Evolutionary conservation across 108 stramenopile species (phyloP).

Genomic region (Thalassiosira profunda): DNA sequence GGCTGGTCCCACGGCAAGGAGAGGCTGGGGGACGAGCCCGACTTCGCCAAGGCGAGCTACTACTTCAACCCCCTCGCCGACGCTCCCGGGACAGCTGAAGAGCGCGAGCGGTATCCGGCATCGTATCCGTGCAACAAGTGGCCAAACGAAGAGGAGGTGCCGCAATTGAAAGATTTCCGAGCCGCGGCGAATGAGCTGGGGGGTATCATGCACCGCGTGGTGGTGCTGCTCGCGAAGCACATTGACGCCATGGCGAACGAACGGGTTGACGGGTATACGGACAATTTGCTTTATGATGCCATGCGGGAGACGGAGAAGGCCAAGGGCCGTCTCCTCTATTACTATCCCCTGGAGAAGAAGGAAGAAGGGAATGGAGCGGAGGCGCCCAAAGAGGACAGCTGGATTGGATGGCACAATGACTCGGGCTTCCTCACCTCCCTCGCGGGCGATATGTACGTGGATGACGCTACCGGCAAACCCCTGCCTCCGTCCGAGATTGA

Average conservation of each 20-base stretch:
- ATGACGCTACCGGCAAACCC: constrained; percentile 66
- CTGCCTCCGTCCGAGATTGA: constrained; percentile 53
- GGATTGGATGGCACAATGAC: constrained; percentile 97
- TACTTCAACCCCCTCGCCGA: constrained; percentile 91
- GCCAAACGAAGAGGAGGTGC: constrained; percentile 70
- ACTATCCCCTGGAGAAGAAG: constrained; percentile 77
- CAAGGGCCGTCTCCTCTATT: constrained; percentile 92
- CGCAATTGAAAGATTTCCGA: constrained; percentile 62
- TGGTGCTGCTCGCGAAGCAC: constrained; percentile 60
- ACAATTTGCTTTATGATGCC: constrained; percentile 49
- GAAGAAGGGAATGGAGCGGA: constrained; percentile 7
- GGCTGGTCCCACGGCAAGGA: constrained; percentile 96
- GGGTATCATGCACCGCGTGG: constrained; percentile 76
- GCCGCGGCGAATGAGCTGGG: constrained; percentile 68
- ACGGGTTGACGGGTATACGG: constrained; percentile 30
- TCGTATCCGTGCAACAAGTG: constrained; percentile 92
- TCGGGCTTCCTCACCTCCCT: constrained; percentile 93
- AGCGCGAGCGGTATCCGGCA: constrained; percentile 74
- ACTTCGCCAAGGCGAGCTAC: constrained; percentile 88
- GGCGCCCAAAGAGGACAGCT: constrained; percentile 60
- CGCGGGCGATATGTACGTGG: constrained; percentile 87
- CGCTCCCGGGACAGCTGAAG: constrained; percentile 76
- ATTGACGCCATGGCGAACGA: constrained; percentile 68
- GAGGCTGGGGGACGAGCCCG: constrained; percentile 87
- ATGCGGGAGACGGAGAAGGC: constrained; percentile 87